phyloP scores from a whole-genome alignment of 2,329 filamentous ascomycete species.

The Fusarium sarcochroum region DNA sequence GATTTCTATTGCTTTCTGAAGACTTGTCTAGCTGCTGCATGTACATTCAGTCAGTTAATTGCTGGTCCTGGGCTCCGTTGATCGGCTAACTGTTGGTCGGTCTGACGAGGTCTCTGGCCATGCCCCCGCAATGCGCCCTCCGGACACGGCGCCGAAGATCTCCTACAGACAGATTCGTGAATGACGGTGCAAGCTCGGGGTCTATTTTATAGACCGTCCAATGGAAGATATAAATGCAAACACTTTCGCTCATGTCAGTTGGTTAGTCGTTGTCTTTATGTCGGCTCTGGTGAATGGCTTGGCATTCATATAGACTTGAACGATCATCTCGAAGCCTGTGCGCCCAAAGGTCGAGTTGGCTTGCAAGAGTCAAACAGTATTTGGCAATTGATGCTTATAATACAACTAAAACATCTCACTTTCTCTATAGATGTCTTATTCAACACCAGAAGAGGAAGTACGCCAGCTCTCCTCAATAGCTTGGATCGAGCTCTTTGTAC shows the following conservation, averaged over 20 bases:
- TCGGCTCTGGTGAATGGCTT: neutral
- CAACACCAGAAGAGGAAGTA: constrained; percentile 19
- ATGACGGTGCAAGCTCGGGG: neutral
- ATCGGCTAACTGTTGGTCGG: constrained; percentile 38
- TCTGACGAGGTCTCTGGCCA: constrained; percentile 11
- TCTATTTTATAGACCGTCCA: neutral
- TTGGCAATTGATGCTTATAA: neutral
- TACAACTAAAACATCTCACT: neutral
- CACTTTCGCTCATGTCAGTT: neutral
- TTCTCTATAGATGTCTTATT: constrained; percentile 20
- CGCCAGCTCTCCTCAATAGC: neutral
- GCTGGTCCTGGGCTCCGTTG: constrained; percentile 40
- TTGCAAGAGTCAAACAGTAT: neutral
- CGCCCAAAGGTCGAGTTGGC: neutral
- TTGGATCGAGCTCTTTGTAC: neutral
- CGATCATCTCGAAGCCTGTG: neutral
- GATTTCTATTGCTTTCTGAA: too few relatives aligned
- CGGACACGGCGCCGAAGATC: constrained; percentile 28
- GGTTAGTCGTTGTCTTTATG: neutral
- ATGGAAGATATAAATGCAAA: neutral
- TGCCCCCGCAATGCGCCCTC: constrained; percentile 41
- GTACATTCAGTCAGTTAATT: constrained; percentile 24
- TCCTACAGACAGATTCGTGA: neutral
- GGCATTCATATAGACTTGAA: neutral
- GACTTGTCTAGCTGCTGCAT: neutral